Evolutionary conservation across 2,329 filamentous ascomycete genomes (phyloP), one percentile per base, ranked within the genome.

Genomic region (Acephala macrosclerotiorum): DNA sequence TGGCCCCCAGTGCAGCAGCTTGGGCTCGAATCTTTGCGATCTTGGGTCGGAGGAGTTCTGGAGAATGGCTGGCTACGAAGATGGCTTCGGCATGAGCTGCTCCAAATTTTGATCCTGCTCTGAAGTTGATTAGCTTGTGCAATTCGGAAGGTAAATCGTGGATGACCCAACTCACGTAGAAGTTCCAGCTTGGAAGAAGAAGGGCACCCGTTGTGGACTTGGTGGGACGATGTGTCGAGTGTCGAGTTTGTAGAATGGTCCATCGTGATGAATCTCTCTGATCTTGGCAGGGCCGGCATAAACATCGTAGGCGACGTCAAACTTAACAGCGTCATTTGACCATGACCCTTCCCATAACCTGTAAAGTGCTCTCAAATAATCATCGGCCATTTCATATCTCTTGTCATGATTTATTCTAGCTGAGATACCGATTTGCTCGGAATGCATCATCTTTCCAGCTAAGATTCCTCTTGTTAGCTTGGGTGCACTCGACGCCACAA

Each of bases 121-220:
- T 57, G 22, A 20, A 29, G 18, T 33, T 14, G 55, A 36, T 65
- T 1, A 66, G 22, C 42, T 25, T 18, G 1, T 5, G 36, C n/a
- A n/a, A 33, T 33, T 14, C 18, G 29, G 4, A 33, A 33, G 29
- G 29, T 33, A 33, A 22, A 16, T 56, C 26, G 85, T 87, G 83
- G 84, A 87, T 1, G 85, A 85, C 45, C 81, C 83, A 0, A 87
- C 77, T 0, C 53, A 84, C 60, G 83, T 84, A 0, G 87, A 90
- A 0, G 89, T 90, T 0, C 90, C 90, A 0, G 90, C 90, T 75
- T 93, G 90, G 3, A 92, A 81, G 4, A 92, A 83, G 1, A 92
- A 80, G 0, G 90, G 90, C 0, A 89, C 91, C 2, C 90, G 80
- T 71, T 93, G 90, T 0, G 89, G 89, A 58, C 84, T 85, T 0